phyloP scores from a whole-genome alignment of 805 yeast species.

The Cyberlindnera amylophila region DNA sequence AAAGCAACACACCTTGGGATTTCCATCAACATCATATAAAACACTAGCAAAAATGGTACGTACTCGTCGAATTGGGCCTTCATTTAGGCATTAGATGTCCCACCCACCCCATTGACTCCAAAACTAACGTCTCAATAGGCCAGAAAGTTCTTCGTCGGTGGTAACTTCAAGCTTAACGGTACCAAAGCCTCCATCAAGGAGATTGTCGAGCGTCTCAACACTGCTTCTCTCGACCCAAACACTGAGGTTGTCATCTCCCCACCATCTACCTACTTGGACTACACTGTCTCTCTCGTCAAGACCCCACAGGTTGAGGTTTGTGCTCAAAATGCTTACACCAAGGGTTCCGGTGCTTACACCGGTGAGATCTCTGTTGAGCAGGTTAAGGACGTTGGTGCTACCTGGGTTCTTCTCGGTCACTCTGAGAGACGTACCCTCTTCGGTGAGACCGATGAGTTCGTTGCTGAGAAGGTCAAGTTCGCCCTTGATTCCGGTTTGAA shows the following conservation, averaged over 20 bases:
- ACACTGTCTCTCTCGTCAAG: conserved; percentile 64
- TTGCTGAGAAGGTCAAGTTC: conserved; percentile 92
- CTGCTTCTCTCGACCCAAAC: conserved; percentile 65
- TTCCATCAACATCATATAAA: neutral
- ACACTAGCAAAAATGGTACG: conserved; percentile 1
- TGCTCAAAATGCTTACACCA: conserved; percentile 88
- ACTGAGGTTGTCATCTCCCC: conserved; percentile 96
- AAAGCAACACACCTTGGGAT: neutral
- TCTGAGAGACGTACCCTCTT: conserved; percentile 96
- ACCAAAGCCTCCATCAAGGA: conserved; percentile 77
- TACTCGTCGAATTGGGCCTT: too few species aligned
- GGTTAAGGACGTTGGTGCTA: conserved; percentile 86
- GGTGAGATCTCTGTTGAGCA: conserved; percentile 92
- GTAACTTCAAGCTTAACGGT: conserved; percentile 99
- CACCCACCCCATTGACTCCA: neutral
- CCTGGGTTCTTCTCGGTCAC: conserved; percentile 96
- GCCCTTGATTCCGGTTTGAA: conserved; percentile 86
- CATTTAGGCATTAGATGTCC: too few species aligned
- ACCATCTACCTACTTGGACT: conserved; percentile 87
- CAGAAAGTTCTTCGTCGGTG: conserved; percentile 95
- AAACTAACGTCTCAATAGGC: conserved; percentile 38
- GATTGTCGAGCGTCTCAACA: conserved; percentile 81
- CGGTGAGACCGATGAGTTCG: conserved; percentile 83
- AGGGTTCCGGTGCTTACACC: conserved; percentile 94
- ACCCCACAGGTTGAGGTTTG: conserved; percentile 74